These are phyloP conservation scores for Rutstroemia sp. DNA, from an alignment of 2,329 filamentous ascomycete species.

Conservation along the genomic window DNA sequence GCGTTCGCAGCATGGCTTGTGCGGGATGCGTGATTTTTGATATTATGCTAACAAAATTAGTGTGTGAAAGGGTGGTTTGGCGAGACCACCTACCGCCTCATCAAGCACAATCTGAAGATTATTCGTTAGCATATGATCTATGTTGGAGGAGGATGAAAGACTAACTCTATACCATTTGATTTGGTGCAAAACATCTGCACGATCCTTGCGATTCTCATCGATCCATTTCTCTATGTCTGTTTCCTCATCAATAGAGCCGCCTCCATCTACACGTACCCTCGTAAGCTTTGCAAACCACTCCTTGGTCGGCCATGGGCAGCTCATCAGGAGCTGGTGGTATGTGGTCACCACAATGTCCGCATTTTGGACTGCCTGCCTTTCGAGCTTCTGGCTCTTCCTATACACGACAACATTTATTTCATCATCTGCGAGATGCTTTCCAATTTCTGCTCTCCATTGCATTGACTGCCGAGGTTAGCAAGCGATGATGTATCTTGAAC, in stretches of 20 bases:
- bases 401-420: not conserved
- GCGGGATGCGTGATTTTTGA: not conserved
- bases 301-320: not conserved
- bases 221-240: not conserved
- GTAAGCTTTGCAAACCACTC: not conserved
- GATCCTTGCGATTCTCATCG: not conserved
- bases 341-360: not conserved
- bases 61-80: no score
- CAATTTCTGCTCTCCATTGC: not conserved
- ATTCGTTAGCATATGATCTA: not conserved
- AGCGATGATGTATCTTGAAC: not conserved
- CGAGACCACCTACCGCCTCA: not conserved
- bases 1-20: not conserved
- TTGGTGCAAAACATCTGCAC: not conserved
- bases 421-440: not conserved
- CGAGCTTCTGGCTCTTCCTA: not conserved
- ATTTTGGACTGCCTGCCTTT: not conserved
- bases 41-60: not conserved
- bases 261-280: not conserved
- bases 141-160: not conserved
- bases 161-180: not conserved
- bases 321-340: not conserved
- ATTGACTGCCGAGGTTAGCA: not conserved
- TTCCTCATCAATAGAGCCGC: not conserved
- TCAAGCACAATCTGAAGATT: not conserved